Conservation (phyloP, 2,329 filamentous ascomycete species). For the Ascochyta lentis region DNA sequence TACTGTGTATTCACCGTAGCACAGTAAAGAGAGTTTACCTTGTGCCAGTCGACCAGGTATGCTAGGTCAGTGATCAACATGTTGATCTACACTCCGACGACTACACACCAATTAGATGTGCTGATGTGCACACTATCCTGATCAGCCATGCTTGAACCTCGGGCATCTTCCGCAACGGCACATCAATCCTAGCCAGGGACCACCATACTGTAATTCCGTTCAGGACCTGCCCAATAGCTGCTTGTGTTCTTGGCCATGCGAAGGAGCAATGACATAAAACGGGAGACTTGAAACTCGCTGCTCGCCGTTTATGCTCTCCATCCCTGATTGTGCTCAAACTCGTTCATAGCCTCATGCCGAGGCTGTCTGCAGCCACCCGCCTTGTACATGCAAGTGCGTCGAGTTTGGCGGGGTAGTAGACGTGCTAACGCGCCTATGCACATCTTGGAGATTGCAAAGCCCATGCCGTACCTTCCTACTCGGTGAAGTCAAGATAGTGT, state of each 20-base stretch:
- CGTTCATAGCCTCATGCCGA: constrained; percentile 5
- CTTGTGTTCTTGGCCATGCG: neutral
- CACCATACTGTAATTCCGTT: neutral
- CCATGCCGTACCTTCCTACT: neutral
- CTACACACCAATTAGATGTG: neutral
- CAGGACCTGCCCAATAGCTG: constrained; percentile 1
- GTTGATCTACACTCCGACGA: neutral
- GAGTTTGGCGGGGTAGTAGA: neutral
- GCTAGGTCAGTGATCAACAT: constrained; percentile 1
- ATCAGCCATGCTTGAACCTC: neutral
- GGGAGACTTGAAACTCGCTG: neutral
- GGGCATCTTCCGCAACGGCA: neutral
- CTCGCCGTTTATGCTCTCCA: neutral
- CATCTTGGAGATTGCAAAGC: neutral
- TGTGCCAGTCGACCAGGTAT: neutral
- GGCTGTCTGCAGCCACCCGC: constrained; percentile 1
- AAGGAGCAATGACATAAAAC: neutral
- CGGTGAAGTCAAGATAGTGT: neutral
- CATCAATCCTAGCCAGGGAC: neutral
- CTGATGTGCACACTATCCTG: neutral
- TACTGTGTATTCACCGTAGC: neutral
- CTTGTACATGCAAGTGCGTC: neutral
- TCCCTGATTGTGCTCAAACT: neutral
- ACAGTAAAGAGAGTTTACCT: neutral
- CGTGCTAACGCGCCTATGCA: neutral